Evolutionary conservation across 2,329 filamentous ascomycete species (phyloP).

Genomic region (Microdochium bolleyi): DNA sequence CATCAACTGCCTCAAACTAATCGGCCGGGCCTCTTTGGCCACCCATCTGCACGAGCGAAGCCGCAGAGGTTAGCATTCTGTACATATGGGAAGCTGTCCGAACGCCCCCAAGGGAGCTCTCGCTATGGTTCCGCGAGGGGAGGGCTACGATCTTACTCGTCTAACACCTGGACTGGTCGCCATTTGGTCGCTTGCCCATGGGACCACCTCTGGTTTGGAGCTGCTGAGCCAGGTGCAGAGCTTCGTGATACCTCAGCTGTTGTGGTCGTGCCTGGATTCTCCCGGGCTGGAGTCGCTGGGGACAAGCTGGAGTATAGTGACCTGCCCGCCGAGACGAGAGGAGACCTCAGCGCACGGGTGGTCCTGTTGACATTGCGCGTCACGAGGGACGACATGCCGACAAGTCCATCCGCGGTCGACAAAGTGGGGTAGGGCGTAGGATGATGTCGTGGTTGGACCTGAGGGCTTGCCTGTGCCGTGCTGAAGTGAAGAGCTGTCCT

Average conservation of each 20-base stretch:
- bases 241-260: not conserved
- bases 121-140: not conserved
- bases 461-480: too few relatives aligned
- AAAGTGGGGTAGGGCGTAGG: conserved; percentile 1
- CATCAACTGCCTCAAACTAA: conserved; percentile 91
- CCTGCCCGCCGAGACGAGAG: conserved; percentile 3
- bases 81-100: not conserved
- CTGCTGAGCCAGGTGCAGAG: conserved; percentile 6
- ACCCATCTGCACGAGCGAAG: conserved; percentile 63
- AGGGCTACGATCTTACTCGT: conserved; percentile 43
- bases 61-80: not conserved
- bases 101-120: conserved; percentile 9
- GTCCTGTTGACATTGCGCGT: conserved; percentile 34
- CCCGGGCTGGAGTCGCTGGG: not conserved
- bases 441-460: not conserved
- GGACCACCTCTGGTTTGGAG: conserved; percentile 14
- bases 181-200: conserved; percentile 33
- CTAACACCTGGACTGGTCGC: conserved; percentile 55
- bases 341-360: conserved; percentile 6
- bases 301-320: not conserved
- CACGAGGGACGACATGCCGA: conserved; percentile 34
- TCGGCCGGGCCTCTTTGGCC: conserved; percentile 83
- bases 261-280: not conserved
- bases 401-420: conserved; percentile 19
- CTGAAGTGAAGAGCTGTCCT: not conserved